Base-by-base conservation (phyloP, 306 rosid genomes). In the Pterocarpus santalinus region DNA sequence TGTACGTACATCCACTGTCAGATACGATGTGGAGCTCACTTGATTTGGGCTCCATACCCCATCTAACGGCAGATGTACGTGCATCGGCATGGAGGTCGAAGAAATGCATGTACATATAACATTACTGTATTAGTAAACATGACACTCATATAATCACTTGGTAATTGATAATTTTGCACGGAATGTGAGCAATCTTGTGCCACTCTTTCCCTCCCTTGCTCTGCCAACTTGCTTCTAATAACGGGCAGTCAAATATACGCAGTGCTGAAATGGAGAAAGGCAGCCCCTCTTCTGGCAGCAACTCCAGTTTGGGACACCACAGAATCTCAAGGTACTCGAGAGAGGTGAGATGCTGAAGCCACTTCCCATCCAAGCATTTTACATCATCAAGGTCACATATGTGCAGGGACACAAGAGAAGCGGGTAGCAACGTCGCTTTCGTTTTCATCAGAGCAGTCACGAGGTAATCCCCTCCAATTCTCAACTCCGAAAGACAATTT, bases 311-410 rank as follows among this genome's bases (percentile, higher is more conserved):
- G 57, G 6, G 7, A 53, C 60, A 57, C 1, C 3, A 1, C 5
- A 6, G 7, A 56, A 56, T n/a, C 9, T 5, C 3, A 1, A 56
- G 62, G 2, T 56, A 5, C 16, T 56, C 32, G 32, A 56, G 43
- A 33, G 43, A 62, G 3, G 43, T 62, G 66, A 62, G 68, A 62
- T 28, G 68, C 7, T 5, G 68, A 62, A 62, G 39, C 68, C 68
- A 13, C 41, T 14, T 32, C 3, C 43, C 68, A 33, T 33, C 68
- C 68, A 62, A 62, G 17, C 1, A 13, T 32, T 62, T 32, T 11
- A 62, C 1, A 11, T 12, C 39, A 34, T 0, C 0, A 10, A 34
- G 17, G 11, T 12, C 0, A 33, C 2, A 10, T 7, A 62, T 32
- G 43, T 0, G 0, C 11, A 32, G 17, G 17, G 44, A 3, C 44